phyloP scores from a whole-genome alignment of 2,329 filamentous ascomycete species.

The Pyricularia sp. region DNA sequence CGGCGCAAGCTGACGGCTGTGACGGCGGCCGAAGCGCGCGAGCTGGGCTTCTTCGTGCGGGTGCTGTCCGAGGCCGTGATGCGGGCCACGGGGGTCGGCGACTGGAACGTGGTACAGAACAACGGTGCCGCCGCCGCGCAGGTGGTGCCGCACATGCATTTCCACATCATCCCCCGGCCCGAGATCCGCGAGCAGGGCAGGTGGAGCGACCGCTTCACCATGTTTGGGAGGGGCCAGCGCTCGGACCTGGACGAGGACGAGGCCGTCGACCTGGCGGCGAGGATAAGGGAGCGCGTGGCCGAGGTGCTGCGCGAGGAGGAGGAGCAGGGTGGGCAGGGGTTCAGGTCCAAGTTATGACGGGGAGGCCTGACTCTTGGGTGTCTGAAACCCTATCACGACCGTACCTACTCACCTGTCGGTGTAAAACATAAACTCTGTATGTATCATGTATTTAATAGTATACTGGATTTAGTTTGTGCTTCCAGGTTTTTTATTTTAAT shows the following conservation, averaged over 20 bases:
- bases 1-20: constrained; percentile 69
- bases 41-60: constrained; percentile 60
- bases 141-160: constrained; percentile 89
- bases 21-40: constrained; percentile 49
- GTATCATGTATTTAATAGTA: background rate
- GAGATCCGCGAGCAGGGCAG: constrained; percentile 46
- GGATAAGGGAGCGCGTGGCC: constrained; percentile 40
- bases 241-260: constrained; percentile 73
- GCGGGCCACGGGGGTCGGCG: constrained; percentile 58
- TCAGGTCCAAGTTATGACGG: constrained; percentile 6
- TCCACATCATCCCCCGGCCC: constrained; percentile 84
- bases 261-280: constrained; percentile 47
- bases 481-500: background rate
- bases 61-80: constrained; percentile 64
- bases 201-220: constrained; percentile 61
- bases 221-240: constrained; percentile 68
- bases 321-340: background rate
- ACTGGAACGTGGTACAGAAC: constrained; percentile 98
- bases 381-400: no score
- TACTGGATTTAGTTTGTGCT: background rate
- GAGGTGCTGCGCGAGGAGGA: constrained; percentile 34
- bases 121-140: constrained; percentile 85
- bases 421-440: background rate
- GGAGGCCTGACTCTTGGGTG: background rate
- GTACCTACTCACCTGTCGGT: background rate